A percentile compares a stretch with the other conserved stretches of the same genome.
These are phyloP conservation scores for Scheffersomyces stambukii DNA, from an alignment of 1,139 yeast genomes.

Conservation along the genomic window DNA sequence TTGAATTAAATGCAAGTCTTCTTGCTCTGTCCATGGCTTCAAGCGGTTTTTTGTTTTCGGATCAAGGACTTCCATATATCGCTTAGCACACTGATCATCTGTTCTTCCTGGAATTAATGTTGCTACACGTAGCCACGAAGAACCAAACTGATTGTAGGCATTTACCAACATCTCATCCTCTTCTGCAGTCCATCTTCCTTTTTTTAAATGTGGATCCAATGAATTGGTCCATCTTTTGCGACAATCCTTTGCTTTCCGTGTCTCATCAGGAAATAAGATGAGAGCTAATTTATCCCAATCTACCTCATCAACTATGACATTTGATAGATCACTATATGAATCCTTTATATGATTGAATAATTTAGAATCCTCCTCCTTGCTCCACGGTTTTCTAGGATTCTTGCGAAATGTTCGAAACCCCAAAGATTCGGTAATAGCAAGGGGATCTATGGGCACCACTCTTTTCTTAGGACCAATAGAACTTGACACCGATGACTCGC, in stretches of 20 bases:
- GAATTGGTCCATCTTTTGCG: constrained; percentile 77
- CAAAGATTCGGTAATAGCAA: constrained; percentile 66
- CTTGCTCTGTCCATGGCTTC: constrained; percentile 76
- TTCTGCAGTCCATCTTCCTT: constrained; percentile 86
- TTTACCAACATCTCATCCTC: constrained; percentile 67
- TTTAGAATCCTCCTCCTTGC: constrained; percentile 55
- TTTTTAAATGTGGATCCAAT: constrained; percentile 72
- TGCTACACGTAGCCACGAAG: constrained; percentile 85
- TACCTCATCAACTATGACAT: too few relatives aligned
- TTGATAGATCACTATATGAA: constrained; percentile 22
- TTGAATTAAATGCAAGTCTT: constrained; percentile 64
- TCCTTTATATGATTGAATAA: constrained; percentile 34
- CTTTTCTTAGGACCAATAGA: constrained; percentile 11
- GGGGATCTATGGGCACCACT: constrained; percentile 50
- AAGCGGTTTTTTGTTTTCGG: constrained; percentile 76
- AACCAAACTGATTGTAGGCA: constrained; percentile 67
- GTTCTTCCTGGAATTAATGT: constrained; percentile 76
- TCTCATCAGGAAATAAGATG: constrained; percentile 27
- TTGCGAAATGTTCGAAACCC: constrained; percentile 72
- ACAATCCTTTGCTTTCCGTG: constrained; percentile 64
- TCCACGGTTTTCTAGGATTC: constrained; percentile 64
- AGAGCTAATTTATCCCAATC: constrained; percentile 72
- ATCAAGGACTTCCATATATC: constrained; percentile 85
- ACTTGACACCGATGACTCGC: constrained; percentile 2
- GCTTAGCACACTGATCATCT: constrained; percentile 91